Evolutionary conservation across 2,329 filamentous ascomycete species (phyloP), one percentile per base, ranked within the genome.

Genomic region (Colletotrichum orchidophilum): DNA sequence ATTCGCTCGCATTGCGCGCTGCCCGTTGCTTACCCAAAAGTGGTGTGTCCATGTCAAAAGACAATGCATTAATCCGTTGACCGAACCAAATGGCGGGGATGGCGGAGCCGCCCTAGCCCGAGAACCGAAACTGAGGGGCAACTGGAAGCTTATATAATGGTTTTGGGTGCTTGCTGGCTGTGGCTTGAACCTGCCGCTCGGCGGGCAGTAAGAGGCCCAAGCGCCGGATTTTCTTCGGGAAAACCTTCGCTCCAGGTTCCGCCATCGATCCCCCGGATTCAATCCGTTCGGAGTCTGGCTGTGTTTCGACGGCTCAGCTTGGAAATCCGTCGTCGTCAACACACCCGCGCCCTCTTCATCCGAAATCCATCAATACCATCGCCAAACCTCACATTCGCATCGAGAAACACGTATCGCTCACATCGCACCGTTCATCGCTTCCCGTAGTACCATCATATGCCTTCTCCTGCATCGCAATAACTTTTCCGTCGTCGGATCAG

Each of bases 351-450:
- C 21, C 46, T n/a, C 29, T 26, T 49, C 59, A 65, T 46, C 69
- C 58, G 50, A 65, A 61, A 46, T 24, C 60, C 66, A 66, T 71
- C 66, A 35, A 70, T 49, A 42, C 26, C 60, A 68, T 71, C 69
- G 29, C 33, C 54, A 26, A 70, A 13, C 27, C 31, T 15, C 60
- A 3, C 31, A 21, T 65, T 21, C 8, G 54, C 49, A 70, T 57
- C 66, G 21, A 52, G 15, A 29, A 61, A 4, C 13, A 18, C 46
- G 33, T 21, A 3, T 8, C 1, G 3, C 12, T 21, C 18, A 31
- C 21, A 18, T 15, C 9, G 3, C 13, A 61, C 4, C 1, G n/a
- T 8, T 2, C 18, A 24, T 1, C 0, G 6, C 29, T 21, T 1
- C 1, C 11, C 35, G 18, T n/a, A 57, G 12, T 39, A 11, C 18